A percentile compares a stretch with the other conserved stretches of the same genome.
phyloP scores from a whole-genome alignment of 331 rosid genomes.

The Spiraea crenata region DNA sequence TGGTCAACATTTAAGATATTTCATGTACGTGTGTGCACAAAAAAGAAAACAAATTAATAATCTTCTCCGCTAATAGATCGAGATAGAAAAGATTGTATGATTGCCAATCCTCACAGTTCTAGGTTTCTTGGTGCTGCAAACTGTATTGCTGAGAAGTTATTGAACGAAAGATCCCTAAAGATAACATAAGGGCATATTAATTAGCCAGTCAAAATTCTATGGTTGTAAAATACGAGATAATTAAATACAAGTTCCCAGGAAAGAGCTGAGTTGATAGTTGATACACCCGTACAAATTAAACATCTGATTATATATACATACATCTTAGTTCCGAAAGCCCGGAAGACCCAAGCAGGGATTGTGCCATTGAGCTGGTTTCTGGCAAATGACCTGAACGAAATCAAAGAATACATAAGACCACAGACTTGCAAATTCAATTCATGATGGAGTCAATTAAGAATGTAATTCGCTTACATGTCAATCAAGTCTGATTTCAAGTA shows the following conservation, averaged over 20 bases:
- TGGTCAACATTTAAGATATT: background rate
- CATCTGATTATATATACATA: background rate
- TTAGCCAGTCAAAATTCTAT: background rate
- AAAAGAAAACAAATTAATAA: background rate
- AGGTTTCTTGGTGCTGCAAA: background rate
- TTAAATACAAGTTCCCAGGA: too few species aligned
- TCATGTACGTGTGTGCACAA: background rate
- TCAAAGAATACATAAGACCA: background rate
- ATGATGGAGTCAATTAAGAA: too few species aligned
- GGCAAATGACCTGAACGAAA: conserved; percentile 21
- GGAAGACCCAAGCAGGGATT: conserved; percentile 8
- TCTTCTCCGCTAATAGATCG: too few species aligned
- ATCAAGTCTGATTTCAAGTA: too few species aligned
- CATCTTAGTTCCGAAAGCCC: background rate
- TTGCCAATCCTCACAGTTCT: conserved; percentile 11
- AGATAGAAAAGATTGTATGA: too few species aligned
- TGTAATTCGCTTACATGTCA: too few species aligned
- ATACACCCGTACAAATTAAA: too few species aligned
- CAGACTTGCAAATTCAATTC: too few species aligned
- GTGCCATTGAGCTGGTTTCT: conserved; percentile 7
- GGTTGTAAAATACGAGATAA: too few species aligned
- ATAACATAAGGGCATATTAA: background rate
- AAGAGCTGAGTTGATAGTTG: too few species aligned
- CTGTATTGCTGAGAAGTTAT: background rate
- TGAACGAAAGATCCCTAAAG: conserved; percentile 21